Conservation (phyloP, 805 yeast genomes). For the Starmerella sp. region DNA sequence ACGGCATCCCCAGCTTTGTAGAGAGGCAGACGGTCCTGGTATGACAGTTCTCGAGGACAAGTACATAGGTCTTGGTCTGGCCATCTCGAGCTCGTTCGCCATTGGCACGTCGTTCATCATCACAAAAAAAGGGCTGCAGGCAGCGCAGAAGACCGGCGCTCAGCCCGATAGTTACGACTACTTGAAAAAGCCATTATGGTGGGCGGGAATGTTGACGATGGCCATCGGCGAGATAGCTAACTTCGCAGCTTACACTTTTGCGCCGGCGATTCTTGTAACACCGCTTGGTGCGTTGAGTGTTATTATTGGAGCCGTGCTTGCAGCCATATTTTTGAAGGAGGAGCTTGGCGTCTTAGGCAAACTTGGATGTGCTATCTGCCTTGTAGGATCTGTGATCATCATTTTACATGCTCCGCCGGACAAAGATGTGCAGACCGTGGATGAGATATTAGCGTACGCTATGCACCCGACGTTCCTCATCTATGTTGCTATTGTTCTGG, state of each 20-base stretch:
- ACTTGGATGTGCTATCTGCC: constrained; percentile 86
- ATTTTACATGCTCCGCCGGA: constrained; percentile 93
- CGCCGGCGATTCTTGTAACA: constrained; percentile 85
- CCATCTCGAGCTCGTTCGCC: constrained; percentile 77
- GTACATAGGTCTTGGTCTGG: constrained; percentile 78
- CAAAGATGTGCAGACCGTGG: constrained; percentile 76
- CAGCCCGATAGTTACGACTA: constrained; percentile 69
- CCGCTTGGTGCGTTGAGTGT: constrained; percentile 87
- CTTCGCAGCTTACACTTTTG: constrained; percentile 90
- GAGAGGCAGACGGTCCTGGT: not conserved
- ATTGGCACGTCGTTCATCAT: constrained; percentile 84
- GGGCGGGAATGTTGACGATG: constrained; percentile 85
- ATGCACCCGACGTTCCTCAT: constrained; percentile 59
- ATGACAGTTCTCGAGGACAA: constrained; percentile 53
- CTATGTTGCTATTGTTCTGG: constrained; percentile 51
- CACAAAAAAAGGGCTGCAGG: constrained; percentile 74
- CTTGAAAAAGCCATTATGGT: constrained; percentile 78
- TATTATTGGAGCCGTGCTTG: constrained; percentile 82
- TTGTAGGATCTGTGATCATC: constrained; percentile 77
- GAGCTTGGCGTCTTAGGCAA: constrained; percentile 79
- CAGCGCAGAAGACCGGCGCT: constrained; percentile 51
- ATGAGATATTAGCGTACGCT: constrained; percentile 74
- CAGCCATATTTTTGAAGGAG: constrained; percentile 73
- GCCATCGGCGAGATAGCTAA: constrained; percentile 86
- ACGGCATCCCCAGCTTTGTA: not conserved